phyloP scores from a whole-genome alignment of 177 flowering plant species.

The Telopea speciosissima region DNA sequence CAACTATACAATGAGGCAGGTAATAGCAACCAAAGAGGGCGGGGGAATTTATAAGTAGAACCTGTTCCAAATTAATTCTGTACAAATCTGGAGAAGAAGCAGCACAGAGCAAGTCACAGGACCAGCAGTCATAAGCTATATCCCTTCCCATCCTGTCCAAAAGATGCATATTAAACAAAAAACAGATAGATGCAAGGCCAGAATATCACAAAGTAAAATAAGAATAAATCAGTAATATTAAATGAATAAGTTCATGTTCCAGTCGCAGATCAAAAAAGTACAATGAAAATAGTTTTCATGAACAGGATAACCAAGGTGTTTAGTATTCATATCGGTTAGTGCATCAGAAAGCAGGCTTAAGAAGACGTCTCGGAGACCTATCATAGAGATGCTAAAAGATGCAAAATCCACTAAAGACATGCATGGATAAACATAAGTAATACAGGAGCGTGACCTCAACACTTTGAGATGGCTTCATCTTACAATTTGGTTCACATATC shows the following conservation, averaged over 20 bases:
- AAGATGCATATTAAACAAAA: background rate
- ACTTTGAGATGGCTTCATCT: no score
- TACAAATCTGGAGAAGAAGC: constrained; percentile 95
- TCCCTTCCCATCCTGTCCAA: constrained; percentile 89
- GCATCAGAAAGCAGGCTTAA: no score
- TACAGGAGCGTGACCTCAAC: no score
- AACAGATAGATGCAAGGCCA: constrained; percentile 3
- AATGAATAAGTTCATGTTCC: background rate
- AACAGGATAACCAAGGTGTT: no score
- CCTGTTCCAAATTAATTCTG: constrained; percentile 92
- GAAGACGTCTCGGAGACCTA: no score
- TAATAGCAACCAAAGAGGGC: no score
- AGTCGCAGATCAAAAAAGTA: background rate
- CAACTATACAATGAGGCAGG: no score
- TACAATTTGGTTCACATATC: no score
- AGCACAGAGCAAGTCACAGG: constrained; percentile 96
- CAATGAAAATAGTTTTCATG: background rate
- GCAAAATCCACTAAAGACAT: no score
- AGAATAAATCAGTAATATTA: background rate
- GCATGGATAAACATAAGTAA: no score
- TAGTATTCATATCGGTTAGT: no score
- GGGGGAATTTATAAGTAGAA: constrained; percentile 11
- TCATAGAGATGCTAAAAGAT: no score
- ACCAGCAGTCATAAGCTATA: constrained; percentile 81
- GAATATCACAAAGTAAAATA: background rate